Evolutionary conservation across 257 asterid genomes (phyloP), one percentile per base, ranked within the genome.

Genomic region (Fraxinus quadrangulata): DNA sequence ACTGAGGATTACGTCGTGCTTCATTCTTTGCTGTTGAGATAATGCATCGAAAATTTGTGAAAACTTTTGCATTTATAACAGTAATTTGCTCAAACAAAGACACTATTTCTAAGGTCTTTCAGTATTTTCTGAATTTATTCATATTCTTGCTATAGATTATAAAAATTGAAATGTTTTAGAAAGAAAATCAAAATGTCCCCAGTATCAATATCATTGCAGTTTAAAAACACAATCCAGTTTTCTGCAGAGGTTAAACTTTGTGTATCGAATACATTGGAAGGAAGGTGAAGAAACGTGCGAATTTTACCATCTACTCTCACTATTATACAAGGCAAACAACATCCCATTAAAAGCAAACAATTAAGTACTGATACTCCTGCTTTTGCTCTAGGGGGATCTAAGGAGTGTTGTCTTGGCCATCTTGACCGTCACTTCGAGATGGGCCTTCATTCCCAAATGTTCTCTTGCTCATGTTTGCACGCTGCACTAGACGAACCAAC

Each of bases 381-480:
- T 21, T 59, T 21, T 21, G 67, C 67, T 59, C 31, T 0, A 42
- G 0, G 49, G 49, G 49, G 0, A 42, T 39, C 77, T 84, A 86
- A 2, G 87, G 87, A 31, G 86, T 84, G 54, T 81, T 86, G 71
- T 87, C 96, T 26, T 83, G 92, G 28, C 71, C 90, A 75, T 86
- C 97, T 33, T 83, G 83, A 72, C 83, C 78, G 56, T 79, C 92
- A 33, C 83, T 79, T 19, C 93, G 86, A 28, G 88, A 31, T 14
- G 86, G 42, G 24, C 88, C 87, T 66, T 91, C 98, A 13, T 85
- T 91, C 71, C 97, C 97, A 21, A 92, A 84, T 0, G 98, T 94
- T 77, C 98, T 88, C 94, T 88, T 94, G 91, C 98, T 94, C 97
- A 94, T 92, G 84, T 94, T 92, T 49, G 98, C 97, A 34, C 98